phyloP scores from a whole-genome alignment of 2,329 filamentous ascomycete species.

The Colletotrichum limetticola region DNA sequence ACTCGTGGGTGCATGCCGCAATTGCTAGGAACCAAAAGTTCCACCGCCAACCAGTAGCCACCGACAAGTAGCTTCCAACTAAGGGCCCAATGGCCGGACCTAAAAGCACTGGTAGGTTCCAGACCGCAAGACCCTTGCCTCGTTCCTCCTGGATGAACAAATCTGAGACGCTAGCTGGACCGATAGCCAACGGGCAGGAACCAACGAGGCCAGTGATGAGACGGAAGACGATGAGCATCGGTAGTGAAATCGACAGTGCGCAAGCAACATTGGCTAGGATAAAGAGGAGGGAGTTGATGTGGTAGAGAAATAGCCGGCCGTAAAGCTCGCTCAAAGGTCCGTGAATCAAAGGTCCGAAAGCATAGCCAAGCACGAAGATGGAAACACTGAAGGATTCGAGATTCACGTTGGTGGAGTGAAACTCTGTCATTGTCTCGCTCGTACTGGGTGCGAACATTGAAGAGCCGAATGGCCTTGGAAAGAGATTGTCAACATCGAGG shows the following conservation, averaged over 20 bases:
- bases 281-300: conserved; percentile 51
- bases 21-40: conserved; percentile 73
- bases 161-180: conserved; percentile 59
- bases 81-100: conserved; percentile 51
- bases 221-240: conserved; percentile 58
- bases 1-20: conserved; percentile 44
- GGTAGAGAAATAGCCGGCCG: conserved; percentile 56
- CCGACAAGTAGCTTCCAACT: conserved; percentile 70
- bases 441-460: background rate
- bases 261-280: conserved; percentile 50
- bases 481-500: background rate
- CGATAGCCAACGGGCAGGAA: conserved; percentile 63
- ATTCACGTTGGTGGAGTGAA: background rate
- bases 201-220: conserved; percentile 64
- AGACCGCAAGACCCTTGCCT: conserved; percentile 61
- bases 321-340: conserved; percentile 62
- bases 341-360: conserved; percentile 58
- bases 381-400: conserved; percentile 5
- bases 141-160: conserved; percentile 46
- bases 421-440: background rate
- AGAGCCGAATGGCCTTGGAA: background rate
- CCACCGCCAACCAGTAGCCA: conserved; percentile 70
- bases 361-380: conserved; percentile 64
- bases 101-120: conserved; percentile 62
- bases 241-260: conserved; percentile 51